Evolutionary conservation across 768 basidiomycete genomes (phyloP).

Genomic region (Fomitopsis pulvina): DNA sequence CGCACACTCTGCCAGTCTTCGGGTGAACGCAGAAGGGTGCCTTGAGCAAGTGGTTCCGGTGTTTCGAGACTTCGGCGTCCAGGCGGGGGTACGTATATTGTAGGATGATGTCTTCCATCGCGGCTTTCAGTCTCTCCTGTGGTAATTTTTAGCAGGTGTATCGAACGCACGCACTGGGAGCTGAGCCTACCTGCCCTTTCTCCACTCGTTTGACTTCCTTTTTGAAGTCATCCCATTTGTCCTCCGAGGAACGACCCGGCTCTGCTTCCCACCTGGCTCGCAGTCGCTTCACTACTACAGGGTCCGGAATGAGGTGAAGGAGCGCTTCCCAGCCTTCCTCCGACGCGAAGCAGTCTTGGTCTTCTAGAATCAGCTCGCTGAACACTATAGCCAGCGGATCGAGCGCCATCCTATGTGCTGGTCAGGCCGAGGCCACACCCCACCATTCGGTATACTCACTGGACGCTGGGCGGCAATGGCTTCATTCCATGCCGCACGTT

Average conservation of each 20-base stretch:
- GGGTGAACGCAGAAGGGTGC: conserved; percentile 97
- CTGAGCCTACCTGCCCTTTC: conserved; percentile 23
- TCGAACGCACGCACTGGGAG: conserved; percentile 28
- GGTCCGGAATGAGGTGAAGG: conserved; percentile 68
- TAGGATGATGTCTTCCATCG: conserved; percentile 83
- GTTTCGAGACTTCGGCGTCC: conserved; percentile 96
- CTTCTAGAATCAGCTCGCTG: conserved; percentile 56
- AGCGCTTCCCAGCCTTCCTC: conserved; percentile 71
- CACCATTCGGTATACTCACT: conserved; percentile 31
- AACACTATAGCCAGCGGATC: conserved; percentile 53
- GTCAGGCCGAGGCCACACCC: not conserved
- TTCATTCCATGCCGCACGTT: conserved; percentile 50
- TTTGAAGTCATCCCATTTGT: conserved; percentile 72
- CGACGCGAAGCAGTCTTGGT: conserved; percentile 78
- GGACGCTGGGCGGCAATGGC: conserved; percentile 66
- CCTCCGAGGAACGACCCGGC: conserved; percentile 46
- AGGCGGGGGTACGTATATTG: conserved; percentile 95
- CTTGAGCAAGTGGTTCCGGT: conserved; percentile 95
- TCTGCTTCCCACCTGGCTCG: conserved; percentile 52
- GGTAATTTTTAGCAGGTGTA: conserved; percentile 3
- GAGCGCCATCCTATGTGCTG: conserved; percentile 25
- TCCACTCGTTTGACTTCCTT: conserved; percentile 23
- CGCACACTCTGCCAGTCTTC: conserved; percentile 91
- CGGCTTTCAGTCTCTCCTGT: conserved; percentile 32
- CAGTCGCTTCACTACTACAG: conserved; percentile 39